Base-by-base conservation (phyloP, 1,284 basidiomycete genomes). In the Paramarasmius palmivorus region DNA sequence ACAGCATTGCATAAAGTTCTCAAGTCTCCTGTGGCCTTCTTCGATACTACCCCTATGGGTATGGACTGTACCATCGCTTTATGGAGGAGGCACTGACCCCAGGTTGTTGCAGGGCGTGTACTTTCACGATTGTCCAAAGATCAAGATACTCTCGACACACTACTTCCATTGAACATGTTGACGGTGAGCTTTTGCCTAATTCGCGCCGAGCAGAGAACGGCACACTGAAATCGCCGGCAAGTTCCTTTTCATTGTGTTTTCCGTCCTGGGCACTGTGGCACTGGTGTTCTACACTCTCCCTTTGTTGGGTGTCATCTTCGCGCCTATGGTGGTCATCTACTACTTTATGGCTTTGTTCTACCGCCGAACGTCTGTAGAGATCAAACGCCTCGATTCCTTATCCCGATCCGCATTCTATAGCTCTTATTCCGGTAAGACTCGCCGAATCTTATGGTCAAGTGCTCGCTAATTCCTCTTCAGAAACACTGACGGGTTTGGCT, bases 371-470 rank as follows among this genome's bases (percentile, higher is more conserved):
- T 84, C 82, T 0, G 80, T 85, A 0, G 86, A 89, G 65, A 78
- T 83, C 17, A 88, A 88, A 67, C 79, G 86, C 4, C 66, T 90
- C 23, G 88, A 90, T 65, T 86, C 87, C 0, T 61, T 90, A 10
- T 74, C 89, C 60, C 77, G 85, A 8, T 88, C 85, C 1, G 69
- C 73, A 8, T 68, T 90, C 39, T 90, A 89, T 66, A 78, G 81
- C 14, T 77, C 79, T 40, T 83, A 52, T 32, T 57, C 56, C 38
- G 56, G 56, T 55, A 50, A 10, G 22, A 17, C 7, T 6, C n/a
- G 26, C 4, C 19, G 34, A 7, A 23, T 36, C n/a, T 7, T 35
- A 12, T 15, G 17, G 17, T n/a, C 7, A 10, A 45, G 29, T 12
- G 22, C 29, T 20, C 22, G 44, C 19, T 39, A 19, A 38, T 8